phyloP scores from a whole-genome alignment of 1,284 basidiomycete species.

The Pyrrhoderma noxium region DNA sequence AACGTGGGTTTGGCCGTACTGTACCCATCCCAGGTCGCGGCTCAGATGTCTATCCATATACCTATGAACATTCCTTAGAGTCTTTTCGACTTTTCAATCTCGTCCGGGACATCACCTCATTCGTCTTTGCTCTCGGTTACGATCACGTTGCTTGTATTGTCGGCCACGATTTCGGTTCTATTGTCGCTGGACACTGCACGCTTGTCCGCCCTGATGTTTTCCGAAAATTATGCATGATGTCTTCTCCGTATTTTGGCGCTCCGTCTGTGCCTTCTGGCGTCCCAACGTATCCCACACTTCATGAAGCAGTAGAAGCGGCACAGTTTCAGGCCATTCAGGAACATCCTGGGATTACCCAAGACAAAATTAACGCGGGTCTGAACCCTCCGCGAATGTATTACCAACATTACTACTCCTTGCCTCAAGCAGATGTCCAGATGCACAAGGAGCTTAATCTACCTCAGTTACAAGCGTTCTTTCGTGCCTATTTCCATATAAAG shows the following conservation, averaged over 20 bases:
- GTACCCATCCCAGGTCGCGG: constrained; percentile 19
- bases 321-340: constrained; percentile 10
- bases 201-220: constrained; percentile 51
- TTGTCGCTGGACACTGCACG: constrained; percentile 43
- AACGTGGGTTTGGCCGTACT: constrained; percentile 30
- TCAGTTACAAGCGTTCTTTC: constrained; percentile 44
- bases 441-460: constrained; percentile 27
- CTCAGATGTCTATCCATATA: constrained; percentile 22
- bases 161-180: constrained; percentile 56
- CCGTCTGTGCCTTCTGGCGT: constrained; percentile 27
- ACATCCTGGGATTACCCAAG: constrained; percentile 19
- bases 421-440: constrained; percentile 42
- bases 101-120: constrained; percentile 42
- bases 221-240: constrained; percentile 49
- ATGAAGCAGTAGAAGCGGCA: constrained; percentile 16
- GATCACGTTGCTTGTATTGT: constrained; percentile 39
- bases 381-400: constrained; percentile 54
- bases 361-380: constrained; percentile 32
- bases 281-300: not conserved
- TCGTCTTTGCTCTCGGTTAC: constrained; percentile 47
- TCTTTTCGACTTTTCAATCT: constrained; percentile 46
- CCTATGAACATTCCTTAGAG: constrained; percentile 41
- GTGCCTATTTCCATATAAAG: constrained; percentile 54
- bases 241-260: constrained; percentile 44
- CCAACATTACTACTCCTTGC: constrained; percentile 40